Conservation (phyloP, 371 early-diverging fungal genomes). For the Mucor piriformis region DNA sequence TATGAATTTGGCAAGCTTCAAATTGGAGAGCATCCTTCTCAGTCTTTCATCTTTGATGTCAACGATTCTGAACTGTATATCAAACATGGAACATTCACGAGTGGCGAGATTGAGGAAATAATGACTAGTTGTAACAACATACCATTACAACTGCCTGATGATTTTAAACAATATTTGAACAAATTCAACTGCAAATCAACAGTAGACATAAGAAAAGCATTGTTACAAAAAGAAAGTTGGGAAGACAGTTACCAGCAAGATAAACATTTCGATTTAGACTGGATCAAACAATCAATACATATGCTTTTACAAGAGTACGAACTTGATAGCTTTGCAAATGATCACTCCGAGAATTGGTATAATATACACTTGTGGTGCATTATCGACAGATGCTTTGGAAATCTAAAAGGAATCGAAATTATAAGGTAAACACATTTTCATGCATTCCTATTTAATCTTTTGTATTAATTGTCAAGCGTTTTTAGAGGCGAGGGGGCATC, state of each 20-base stretch:
- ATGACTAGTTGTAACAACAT: conserved; percentile 11
- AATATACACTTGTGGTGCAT: conserved; percentile 25
- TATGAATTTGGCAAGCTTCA: conserved; percentile 27
- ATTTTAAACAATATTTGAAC: conserved; percentile 26
- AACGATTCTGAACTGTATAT: conserved; percentile 25
- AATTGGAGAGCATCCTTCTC: conserved; percentile 25
- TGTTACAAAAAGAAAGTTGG: conserved; percentile 25
- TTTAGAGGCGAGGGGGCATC: conserved; percentile 26
- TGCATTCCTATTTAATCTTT: conserved; percentile 29
- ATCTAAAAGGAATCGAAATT: conserved; percentile 22
- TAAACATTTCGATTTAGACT: conserved; percentile 29
- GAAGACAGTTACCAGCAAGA: conserved; percentile 25
- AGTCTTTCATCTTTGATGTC: conserved; percentile 27
- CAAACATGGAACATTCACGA: conserved; percentile 23
- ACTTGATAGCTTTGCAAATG: conserved; percentile 23
- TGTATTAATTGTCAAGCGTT: conserved; percentile 26
- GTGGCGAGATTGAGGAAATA: conserved; percentile 26
- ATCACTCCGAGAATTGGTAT: conserved; percentile 28
- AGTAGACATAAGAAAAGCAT: conserved; percentile 26
- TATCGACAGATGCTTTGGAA: conserved; percentile 25
- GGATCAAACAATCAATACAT: conserved; percentile 24
- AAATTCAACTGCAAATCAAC: conserved; percentile 28
- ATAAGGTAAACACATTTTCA: conserved; percentile 20
- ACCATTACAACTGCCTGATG: conserved; percentile 21
- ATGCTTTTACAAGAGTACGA: conserved; percentile 26